A percentile compares a stretch with the other conserved stretches of the same genome.
Evolutionary conservation across 2,329 filamentous ascomycete genomes (phyloP).

Genomic region (Monosporascus sp.): DNA sequence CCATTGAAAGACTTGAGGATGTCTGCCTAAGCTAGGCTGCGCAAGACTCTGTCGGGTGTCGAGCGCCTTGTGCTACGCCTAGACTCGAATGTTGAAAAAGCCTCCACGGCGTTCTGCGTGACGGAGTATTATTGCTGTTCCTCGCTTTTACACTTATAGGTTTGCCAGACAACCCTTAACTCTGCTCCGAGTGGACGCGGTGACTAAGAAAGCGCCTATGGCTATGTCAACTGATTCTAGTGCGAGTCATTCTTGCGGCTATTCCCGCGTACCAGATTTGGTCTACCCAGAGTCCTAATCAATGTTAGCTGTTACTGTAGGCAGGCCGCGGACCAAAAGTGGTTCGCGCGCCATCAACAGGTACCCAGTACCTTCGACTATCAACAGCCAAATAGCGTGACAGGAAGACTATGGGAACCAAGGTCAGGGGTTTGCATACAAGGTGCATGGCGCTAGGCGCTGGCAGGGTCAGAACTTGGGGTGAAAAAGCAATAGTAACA

Average conservation of each 20-base stretch:
- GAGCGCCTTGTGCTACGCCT: background rate
- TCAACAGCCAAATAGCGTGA: background rate
- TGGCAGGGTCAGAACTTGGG: background rate
- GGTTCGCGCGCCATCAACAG: background rate
- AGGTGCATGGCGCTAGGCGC: background rate
- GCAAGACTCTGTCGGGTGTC: background rate
- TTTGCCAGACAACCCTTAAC: background rate
- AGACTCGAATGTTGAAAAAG: background rate
- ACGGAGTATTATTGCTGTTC: background rate
- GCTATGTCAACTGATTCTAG: background rate
- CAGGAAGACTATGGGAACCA: background rate
- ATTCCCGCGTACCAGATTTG: background rate
- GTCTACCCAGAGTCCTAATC: background rate
- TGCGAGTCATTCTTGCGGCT: background rate
- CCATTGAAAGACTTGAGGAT: background rate
- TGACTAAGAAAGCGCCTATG: background rate
- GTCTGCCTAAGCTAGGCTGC: background rate
- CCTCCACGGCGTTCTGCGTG: background rate
- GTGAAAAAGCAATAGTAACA: background rate
- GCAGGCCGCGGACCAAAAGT: background rate
- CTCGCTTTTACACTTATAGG: background rate
- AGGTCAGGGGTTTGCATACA: background rate
- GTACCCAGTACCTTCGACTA: background rate
- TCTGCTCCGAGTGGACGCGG: background rate
- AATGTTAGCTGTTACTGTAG: background rate